These are phyloP conservation scores for Craspedostauros australis DNA, from an alignment of 108 stramenopile species.

Conservation along the genomic window DNA sequence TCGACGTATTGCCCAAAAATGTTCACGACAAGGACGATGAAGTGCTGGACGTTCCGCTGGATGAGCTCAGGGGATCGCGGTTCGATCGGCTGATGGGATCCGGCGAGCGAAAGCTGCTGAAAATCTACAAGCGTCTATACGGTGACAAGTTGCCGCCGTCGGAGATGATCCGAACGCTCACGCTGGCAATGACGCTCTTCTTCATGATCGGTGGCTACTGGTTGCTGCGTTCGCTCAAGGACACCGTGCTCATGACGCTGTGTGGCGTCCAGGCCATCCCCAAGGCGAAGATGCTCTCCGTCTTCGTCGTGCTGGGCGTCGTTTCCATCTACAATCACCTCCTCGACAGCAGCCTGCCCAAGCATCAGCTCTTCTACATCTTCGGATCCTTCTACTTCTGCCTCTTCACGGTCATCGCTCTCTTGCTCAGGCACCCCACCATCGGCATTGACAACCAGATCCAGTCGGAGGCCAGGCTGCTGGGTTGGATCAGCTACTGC, in stretches of 20 bases:
- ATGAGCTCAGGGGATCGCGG: slow-evolving; percentile 40
- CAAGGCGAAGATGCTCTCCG: slow-evolving; percentile 90
- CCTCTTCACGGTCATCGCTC: slow-evolving; percentile 72
- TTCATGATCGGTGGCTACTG: slow-evolving; percentile 98
- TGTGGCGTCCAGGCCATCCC: slow-evolving; percentile 91
- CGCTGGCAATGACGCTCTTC: slow-evolving; percentile 89
- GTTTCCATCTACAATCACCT: slow-evolving; percentile 91
- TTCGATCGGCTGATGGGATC: slow-evolving; percentile 32
- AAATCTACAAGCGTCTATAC: slow-evolving; percentile 70
- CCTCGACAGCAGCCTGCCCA: slow-evolving; percentile 77
- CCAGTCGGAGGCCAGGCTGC: slow-evolving; percentile 57
- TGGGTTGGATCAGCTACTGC: slow-evolving; percentile 96
- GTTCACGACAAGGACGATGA: no score
- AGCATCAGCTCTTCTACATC: slow-evolving; percentile 94
- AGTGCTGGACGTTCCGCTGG: slow-evolving; percentile 58
- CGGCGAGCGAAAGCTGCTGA: slow-evolving; percentile 27
- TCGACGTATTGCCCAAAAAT: no score
- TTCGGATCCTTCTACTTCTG: slow-evolving; percentile 90
- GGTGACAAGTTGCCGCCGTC: slow-evolving; percentile 78
- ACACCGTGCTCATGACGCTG: slow-evolving; percentile 90
- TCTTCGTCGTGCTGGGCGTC: slow-evolving; percentile 86
- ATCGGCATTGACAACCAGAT: slow-evolving; percentile 83
- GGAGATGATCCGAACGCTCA: slow-evolving; percentile 86
- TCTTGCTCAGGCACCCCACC: slow-evolving; percentile 73
- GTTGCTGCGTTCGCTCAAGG: slow-evolving; percentile 91